These are phyloP conservation scores for Sarocladiaceae sp. DNA, from an alignment of 2,329 filamentous ascomycete species.

Conservation along the genomic window DNA sequence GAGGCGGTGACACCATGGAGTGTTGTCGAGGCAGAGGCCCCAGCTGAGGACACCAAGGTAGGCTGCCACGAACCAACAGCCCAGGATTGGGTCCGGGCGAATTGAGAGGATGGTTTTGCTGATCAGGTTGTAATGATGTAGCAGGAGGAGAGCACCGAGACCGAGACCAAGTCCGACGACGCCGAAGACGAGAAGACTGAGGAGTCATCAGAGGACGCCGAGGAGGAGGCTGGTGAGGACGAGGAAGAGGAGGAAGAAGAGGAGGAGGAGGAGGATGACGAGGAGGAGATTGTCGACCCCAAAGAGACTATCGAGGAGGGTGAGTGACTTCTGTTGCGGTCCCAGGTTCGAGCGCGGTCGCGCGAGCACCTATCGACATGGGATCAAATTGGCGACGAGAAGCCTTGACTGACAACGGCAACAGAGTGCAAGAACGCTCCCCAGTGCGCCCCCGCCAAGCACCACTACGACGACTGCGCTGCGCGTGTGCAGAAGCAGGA, in stretches of 20 bases:
- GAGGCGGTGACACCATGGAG: slow-evolving; percentile 63
- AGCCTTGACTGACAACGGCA: slow-evolving; percentile 9
- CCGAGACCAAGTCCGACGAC: slow-evolving; percentile 48
- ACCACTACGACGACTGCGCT: slow-evolving; percentile 97
- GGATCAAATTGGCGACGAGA: not conserved
- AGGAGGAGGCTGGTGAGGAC: slow-evolving; percentile 44
- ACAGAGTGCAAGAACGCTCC: slow-evolving; percentile 86
- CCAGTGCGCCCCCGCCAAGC: slow-evolving; percentile 83
- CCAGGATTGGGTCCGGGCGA: too few species aligned
- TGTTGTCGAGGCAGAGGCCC: slow-evolving; percentile 62
- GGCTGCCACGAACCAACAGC: too few species aligned
- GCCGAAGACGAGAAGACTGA: slow-evolving; percentile 23
- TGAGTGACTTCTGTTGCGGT: slow-evolving; percentile 43
- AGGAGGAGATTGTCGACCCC: slow-evolving; percentile 80
- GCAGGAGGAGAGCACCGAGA: slow-evolving; percentile 38
- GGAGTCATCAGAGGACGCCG: slow-evolving; percentile 35
- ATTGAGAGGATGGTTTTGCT: not conserved
- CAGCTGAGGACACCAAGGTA: slow-evolving; percentile 57
- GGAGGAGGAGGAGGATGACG: slow-evolving; percentile 69
- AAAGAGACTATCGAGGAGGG: slow-evolving; percentile 90
- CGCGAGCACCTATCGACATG: not conserved
- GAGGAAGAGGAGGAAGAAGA: slow-evolving; percentile 56
- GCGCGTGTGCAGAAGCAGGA: slow-evolving; percentile 72
- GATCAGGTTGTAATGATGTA: slow-evolving; percentile 12
- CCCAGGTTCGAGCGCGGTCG: slow-evolving; percentile 1